A percentile compares a stretch with the other conserved stretches of the same genome.
Evolutionary conservation across 164 flowering plant genomes (phyloP).

Genomic region (Nymphaea thermarum): DNA sequence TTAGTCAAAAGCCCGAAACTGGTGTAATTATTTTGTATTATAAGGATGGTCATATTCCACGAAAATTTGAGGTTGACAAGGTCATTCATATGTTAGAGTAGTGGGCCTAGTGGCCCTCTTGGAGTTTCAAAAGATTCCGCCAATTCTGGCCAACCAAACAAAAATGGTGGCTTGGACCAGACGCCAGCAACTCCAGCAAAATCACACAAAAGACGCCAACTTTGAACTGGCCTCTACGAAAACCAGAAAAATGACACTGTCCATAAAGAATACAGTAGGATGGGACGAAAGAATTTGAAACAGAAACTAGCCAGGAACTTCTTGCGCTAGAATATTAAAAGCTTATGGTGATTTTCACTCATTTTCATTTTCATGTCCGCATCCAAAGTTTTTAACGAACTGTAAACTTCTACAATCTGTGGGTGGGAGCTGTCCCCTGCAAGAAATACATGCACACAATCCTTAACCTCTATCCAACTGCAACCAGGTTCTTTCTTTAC

Average conservation of each 20-base stretch:
- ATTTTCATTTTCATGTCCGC: constrained; percentile 24
- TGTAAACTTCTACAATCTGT: constrained; percentile 17
- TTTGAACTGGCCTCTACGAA: neutral
- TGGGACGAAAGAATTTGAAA: neutral
- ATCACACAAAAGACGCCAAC: neutral
- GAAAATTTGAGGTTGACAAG: neutral
- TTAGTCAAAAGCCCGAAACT: neutral
- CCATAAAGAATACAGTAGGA: neutral
- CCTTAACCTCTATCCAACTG: constrained; percentile 57
- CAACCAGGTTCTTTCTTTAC: constrained; percentile 70
- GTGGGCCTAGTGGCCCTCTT: neutral
- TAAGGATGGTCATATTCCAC: neutral
- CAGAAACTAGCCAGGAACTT: neutral
- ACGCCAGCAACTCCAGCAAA: neutral
- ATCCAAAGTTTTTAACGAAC: constrained; percentile 24
- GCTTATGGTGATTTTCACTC: neutral
- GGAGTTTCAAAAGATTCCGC: neutral
- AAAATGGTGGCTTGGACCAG: neutral
- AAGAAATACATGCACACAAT: constrained; percentile 38
- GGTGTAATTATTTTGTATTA: neutral
- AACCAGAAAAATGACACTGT: neutral
- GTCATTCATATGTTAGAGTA: neutral
- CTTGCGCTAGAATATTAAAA: too few species aligned
- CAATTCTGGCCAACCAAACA: neutral
- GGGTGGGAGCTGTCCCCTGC: constrained; percentile 46